A percentile compares a stretch with the other conserved stretches of the same genome.
Conservation (phyloP, 257 asterid species). For the Coffea eugenioides region DNA sequence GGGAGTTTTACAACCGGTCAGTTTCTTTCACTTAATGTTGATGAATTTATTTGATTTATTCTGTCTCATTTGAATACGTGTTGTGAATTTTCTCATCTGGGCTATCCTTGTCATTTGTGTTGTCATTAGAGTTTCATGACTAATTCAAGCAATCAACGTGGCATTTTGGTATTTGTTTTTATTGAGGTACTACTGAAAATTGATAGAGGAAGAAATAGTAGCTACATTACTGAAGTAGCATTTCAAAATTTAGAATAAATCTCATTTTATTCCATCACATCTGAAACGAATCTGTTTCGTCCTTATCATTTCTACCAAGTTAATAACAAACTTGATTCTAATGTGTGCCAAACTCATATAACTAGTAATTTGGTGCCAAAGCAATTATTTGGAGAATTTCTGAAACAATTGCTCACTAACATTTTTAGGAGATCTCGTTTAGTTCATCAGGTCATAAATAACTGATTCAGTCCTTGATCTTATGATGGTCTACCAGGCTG, state of each 20-base stretch:
- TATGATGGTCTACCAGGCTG: background rate
- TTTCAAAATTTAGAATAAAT: background rate
- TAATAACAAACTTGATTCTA: background rate
- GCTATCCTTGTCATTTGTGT: background rate
- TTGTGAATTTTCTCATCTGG: background rate
- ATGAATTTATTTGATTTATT: background rate
- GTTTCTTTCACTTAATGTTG: conserved; percentile 24
- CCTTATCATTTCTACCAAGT: background rate
- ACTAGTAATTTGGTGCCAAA: background rate
- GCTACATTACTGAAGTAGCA: background rate
- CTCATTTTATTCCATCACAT: background rate
- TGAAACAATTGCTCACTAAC: background rate
- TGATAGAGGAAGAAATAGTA: background rate
- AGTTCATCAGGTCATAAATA: background rate
- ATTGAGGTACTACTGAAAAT: background rate
- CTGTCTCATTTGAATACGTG: background rate
- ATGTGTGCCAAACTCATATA: background rate
- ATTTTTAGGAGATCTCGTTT: background rate
- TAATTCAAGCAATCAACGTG: background rate
- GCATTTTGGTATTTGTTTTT: background rate
- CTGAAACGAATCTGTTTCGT: background rate
- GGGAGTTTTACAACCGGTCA: conserved; percentile 61
- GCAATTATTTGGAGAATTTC: too few relatives aligned
- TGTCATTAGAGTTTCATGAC: background rate
- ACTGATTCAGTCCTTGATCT: too few relatives aligned